phyloP scores from a whole-genome alignment of 768 basidiomycete species.

The Pluteus cervinus region DNA sequence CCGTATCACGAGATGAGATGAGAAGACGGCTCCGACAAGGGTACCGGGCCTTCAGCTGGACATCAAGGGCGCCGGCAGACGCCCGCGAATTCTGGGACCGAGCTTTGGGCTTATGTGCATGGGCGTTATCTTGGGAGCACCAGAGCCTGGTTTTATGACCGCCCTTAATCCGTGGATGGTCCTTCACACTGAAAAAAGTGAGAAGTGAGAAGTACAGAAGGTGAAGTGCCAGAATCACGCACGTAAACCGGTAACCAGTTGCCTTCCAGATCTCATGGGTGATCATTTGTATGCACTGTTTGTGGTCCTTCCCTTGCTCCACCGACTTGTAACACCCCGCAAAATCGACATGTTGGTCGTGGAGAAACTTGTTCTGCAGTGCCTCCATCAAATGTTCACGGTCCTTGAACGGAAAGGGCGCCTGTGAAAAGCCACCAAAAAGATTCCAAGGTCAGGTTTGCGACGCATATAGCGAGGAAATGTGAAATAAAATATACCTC shows the following conservation, averaged over 20 bases:
- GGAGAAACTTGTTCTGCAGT: conserved; percentile 25
- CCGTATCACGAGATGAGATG: conserved; percentile 36
- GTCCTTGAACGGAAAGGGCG: conserved; percentile 21
- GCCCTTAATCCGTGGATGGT: conserved; percentile 38
- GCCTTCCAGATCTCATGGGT: conserved; percentile 41
- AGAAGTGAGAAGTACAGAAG: conserved; percentile 4
- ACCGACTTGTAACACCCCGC: conserved; percentile 31
- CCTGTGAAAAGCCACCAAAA: conserved; percentile 18
- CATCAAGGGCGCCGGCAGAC: too few relatives aligned
- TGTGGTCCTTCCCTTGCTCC: conserved; percentile 27
- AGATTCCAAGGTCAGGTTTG: too few relatives aligned
- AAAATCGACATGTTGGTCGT: conserved; percentile 32
- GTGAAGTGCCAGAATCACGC: conserved; percentile 14
- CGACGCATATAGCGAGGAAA: conserved; percentile 2
- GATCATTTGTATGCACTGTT: conserved; percentile 34
- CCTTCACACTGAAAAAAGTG: conserved; percentile 32
- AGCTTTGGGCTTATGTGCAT: conserved; percentile 27
- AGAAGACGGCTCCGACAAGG: conserved; percentile 40
- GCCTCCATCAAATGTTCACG: conserved; percentile 25
- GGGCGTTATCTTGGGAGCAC: conserved; percentile 45
- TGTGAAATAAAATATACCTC: conserved; percentile 4
- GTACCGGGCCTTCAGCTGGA: conserved; percentile 34
- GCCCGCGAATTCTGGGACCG: conserved; percentile 30
- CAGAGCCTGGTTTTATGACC: conserved; percentile 46
- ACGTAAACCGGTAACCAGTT: conserved; percentile 48